A percentile compares a stretch with the other conserved stretches of the same genome.
Evolutionary conservation across 1,139 yeast species (phyloP).

Genomic region (Pichia sp.): DNA sequence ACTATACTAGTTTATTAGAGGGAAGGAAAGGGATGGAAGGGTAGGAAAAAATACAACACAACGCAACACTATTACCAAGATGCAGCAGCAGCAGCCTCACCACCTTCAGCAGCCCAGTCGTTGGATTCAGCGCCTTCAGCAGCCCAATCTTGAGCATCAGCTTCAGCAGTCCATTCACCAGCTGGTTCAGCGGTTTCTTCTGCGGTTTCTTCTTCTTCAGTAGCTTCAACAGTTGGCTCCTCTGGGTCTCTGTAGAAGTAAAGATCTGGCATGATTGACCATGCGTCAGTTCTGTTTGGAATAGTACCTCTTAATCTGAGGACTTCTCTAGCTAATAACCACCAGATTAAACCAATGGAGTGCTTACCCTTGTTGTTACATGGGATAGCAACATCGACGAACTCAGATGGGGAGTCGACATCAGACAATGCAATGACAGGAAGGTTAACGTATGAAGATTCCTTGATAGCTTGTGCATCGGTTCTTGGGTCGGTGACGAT

Average conservation of each 20-base stretch:
- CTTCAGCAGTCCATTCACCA: constrained; percentile 47
- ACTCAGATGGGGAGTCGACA: constrained; percentile 98
- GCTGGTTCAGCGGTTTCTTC: constrained; percentile 53
- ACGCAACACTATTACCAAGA: constrained; percentile 24
- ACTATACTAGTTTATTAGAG: constrained; percentile 8
- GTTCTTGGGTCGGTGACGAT: constrained; percentile 99
- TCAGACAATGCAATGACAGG: constrained; percentile 99
- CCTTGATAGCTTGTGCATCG: constrained; percentile 99
- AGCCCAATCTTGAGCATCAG: constrained; percentile 56
- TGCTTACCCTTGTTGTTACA: constrained; percentile 99
- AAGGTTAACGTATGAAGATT: constrained; percentile 99
- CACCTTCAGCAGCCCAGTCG: constrained; percentile 38
- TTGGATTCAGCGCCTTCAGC: constrained; percentile 41
- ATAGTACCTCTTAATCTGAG: constrained; percentile 98
- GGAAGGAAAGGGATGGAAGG: no score
- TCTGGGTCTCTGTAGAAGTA: constrained; percentile 99
- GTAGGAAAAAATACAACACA: no score
- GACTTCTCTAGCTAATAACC: constrained; percentile 99
- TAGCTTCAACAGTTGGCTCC: constrained; percentile 84
- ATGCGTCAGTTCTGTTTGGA: constrained; percentile 93
- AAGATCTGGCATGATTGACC: constrained; percentile 99
- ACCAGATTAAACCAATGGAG: constrained; percentile 99
- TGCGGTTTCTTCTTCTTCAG: constrained; percentile 49
- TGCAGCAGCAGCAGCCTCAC: constrained; percentile 28
- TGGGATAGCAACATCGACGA: constrained; percentile 99